Conservation (phyloP, 2,329 filamentous ascomycete genomes). For the Epicoccum sorghinum region DNA sequence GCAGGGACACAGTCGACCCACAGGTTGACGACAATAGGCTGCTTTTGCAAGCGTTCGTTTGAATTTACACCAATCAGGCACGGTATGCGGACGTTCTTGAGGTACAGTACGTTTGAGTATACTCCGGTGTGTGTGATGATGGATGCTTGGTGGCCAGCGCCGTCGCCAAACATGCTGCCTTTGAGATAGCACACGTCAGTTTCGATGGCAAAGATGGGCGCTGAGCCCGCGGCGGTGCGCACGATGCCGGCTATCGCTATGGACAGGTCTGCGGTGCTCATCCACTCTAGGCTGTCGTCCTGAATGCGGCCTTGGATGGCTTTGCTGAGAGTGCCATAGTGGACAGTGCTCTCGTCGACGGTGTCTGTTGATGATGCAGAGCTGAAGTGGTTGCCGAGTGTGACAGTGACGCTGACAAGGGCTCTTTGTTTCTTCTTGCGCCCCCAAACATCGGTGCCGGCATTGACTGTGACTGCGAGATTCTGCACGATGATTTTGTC, state of each 20-base stretch:
- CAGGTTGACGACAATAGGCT: conserved; percentile 69
- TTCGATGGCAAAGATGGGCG: conserved; percentile 50
- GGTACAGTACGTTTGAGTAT: conserved; percentile 49
- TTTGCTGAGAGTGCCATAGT: conserved; percentile 76
- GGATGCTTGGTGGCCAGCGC: conserved; percentile 58
- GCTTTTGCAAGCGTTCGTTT: conserved; percentile 70
- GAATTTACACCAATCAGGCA: conserved; percentile 74
- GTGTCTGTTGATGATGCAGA: conserved; percentile 64
- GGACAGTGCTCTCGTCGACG: conserved; percentile 72
- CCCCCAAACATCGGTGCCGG: conserved; percentile 73
- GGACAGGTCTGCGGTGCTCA: conserved; percentile 31
- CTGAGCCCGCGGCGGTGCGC: conserved; percentile 33
- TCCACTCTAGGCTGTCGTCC: conserved; percentile 29
- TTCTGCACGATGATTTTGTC: conserved; percentile 65
- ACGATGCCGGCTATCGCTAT: conserved; percentile 22
- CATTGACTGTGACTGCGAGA: conserved; percentile 62
- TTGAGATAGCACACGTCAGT: conserved; percentile 68
- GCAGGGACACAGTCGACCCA: conserved; percentile 62
- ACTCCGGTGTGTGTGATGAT: conserved; percentile 27
- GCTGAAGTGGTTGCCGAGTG: conserved; percentile 62
- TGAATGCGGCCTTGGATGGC: conserved; percentile 60
- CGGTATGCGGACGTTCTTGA: conserved; percentile 67
- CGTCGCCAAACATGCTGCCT: conserved; percentile 69
- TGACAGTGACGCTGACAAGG: conserved; percentile 65
- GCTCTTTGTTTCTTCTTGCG: conserved; percentile 67